A percentile compares a stretch with the other conserved stretches of the same genome.
Conservation (phyloP, 2,329 filamentous ascomycete species). For the Aureobasidium sp. region DNA sequence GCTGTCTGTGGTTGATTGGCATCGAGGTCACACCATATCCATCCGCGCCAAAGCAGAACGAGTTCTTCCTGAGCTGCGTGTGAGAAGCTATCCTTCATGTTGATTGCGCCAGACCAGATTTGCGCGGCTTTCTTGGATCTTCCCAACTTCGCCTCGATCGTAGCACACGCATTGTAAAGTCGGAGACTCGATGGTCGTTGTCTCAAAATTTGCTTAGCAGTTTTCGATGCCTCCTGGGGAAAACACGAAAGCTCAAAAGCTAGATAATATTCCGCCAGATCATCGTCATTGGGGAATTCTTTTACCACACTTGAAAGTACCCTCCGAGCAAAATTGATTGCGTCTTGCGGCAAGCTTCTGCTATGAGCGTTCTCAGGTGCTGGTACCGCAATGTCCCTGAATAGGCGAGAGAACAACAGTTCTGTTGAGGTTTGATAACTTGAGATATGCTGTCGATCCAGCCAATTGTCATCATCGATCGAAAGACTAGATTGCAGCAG, state of each 20-base stretch:
- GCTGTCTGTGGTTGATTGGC: conserved; percentile 30
- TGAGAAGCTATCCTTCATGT: conserved; percentile 43
- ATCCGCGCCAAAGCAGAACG: conserved; percentile 52
- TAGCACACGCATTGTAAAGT: conserved; percentile 73
- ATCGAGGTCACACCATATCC: conserved; percentile 61
- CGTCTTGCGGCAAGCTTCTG: not conserved
- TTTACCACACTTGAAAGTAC: conserved; percentile 55
- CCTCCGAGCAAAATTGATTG: conserved; percentile 30
- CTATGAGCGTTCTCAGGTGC: not conserved
- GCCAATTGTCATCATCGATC: not conserved
- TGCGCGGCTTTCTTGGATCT: conserved; percentile 53
- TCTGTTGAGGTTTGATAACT: conserved; percentile 12
- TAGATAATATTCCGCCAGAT: conserved; percentile 62
- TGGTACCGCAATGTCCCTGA: not conserved
- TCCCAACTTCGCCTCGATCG: conserved; percentile 58
- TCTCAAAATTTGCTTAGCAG: conserved; percentile 68
- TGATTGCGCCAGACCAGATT: conserved; percentile 62
- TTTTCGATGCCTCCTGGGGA: conserved; percentile 52
- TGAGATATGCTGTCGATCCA: not conserved
- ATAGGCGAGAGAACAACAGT: conserved; percentile 15
- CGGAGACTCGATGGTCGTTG: conserved; percentile 54
- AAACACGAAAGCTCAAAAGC: conserved; percentile 57
- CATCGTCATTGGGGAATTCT: conserved; percentile 37
- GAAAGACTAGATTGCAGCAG: not conserved
- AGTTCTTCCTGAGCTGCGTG: conserved; percentile 30